Evolutionary conservation across 352 stramenopile species (phyloP).

Genomic region (Phytophthora sansomeana): DNA sequence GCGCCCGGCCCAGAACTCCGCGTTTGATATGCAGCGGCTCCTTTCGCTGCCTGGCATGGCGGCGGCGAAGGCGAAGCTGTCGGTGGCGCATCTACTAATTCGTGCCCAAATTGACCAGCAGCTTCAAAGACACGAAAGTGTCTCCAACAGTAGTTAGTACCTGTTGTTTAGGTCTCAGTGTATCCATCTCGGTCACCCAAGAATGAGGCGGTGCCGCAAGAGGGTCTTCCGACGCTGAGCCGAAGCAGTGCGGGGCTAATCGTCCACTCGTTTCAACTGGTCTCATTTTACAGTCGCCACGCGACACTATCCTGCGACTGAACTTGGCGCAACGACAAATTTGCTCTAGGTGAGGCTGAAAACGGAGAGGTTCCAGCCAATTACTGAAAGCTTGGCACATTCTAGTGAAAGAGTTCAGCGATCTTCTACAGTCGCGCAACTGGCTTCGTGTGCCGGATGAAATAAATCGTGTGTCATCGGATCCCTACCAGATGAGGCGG

Average conservation of each 20-base stretch:
- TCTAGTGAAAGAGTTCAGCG: neutral
- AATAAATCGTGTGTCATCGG: too few relatives aligned
- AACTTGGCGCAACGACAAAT: neutral
- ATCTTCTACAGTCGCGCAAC: neutral
- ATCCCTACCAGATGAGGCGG: neutral
- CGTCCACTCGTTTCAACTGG: neutral
- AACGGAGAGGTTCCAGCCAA: neutral
- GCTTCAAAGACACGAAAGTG: slow-evolving; percentile 12
- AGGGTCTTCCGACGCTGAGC: neutral
- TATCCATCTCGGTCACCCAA: too few relatives aligned
- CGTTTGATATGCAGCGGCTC: slow-evolving; percentile 17
- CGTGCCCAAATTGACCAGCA: slow-evolving; percentile 13
- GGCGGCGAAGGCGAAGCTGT: neutral
- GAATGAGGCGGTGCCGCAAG: too few relatives aligned
- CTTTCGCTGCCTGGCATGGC: neutral
- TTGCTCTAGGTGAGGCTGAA: neutral
- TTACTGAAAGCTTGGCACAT: neutral
- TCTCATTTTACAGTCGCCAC: neutral
- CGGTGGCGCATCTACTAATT: neutral
- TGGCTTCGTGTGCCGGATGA: too few relatives aligned
- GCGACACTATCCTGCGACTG: neutral
- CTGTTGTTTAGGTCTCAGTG: neutral
- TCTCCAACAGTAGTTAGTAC: neutral
- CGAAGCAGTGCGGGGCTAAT: neutral
- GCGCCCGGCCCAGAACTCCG: slow-evolving; percentile 4